Conservation (phyloP, 768 basidiomycete genomes). For the Cyathus striatus region DNA sequence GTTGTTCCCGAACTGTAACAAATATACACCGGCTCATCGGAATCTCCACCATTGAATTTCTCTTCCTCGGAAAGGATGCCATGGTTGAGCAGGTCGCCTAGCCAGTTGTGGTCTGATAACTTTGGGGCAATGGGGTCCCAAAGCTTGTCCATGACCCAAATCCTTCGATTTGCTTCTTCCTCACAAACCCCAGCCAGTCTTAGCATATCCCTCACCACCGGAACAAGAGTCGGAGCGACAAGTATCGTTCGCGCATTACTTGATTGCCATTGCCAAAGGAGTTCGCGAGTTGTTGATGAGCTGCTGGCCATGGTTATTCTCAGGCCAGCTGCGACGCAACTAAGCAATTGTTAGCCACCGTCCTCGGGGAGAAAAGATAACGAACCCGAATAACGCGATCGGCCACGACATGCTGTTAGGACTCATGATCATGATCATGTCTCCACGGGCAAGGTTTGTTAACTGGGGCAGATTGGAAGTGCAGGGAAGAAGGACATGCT, state of each 20-base stretch:
- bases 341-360: too few species aligned
- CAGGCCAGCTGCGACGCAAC: constrained; percentile 57
- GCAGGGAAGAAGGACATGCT: too few species aligned
- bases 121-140: constrained; percentile 16
- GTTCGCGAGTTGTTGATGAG: constrained; percentile 61
- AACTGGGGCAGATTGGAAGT: too few species aligned
- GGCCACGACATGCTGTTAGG: constrained; percentile 60
- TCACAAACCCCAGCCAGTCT: constrained; percentile 40
- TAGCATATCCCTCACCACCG: constrained; percentile 54
- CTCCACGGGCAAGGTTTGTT: constrained; percentile 36
- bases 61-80: constrained; percentile 50
- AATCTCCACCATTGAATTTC: constrained; percentile 44
- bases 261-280: constrained; percentile 67
- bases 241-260: constrained; percentile 61
- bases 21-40: constrained; percentile 57
- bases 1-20: constrained; percentile 47
- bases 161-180: constrained; percentile 42
- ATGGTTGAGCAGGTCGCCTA: constrained; percentile 45
- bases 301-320: constrained; percentile 71
- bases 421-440: constrained; percentile 61
- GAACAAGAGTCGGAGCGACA: constrained; percentile 55
- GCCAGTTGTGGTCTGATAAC: constrained; percentile 23
- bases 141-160: constrained; percentile 50
- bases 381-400: constrained; percentile 39
- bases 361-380: too few species aligned